Conservation (phyloP, 2,329 filamentous ascomycete genomes). For the Paraphaeosphaeria minitans region DNA sequence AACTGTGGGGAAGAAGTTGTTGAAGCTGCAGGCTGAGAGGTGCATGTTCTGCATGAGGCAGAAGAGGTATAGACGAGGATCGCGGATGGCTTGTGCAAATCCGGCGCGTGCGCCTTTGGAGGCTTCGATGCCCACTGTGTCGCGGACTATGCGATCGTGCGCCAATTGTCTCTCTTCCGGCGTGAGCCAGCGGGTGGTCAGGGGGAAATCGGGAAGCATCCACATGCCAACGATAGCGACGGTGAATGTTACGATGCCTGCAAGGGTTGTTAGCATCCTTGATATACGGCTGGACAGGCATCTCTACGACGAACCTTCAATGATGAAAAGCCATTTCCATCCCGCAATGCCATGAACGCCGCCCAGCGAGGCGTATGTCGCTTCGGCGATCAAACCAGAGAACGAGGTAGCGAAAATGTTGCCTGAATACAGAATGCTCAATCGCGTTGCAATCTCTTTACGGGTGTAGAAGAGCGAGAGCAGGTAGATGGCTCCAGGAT, state of each 20-base stretch:
- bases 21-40: conserved; percentile 18
- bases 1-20: conserved; percentile 40
- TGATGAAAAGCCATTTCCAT: background rate
- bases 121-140: conserved; percentile 55
- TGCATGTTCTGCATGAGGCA: conserved; percentile 42
- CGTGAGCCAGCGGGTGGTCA: conserved; percentile 52
- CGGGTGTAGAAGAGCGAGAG: too few species aligned
- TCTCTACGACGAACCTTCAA: background rate
- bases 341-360: background rate
- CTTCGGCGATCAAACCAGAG: too few species aligned
- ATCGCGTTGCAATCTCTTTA: too few species aligned
- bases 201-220: conserved; percentile 48
- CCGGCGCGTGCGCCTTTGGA: background rate
- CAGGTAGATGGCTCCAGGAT: too few species aligned
- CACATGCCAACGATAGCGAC: conserved; percentile 45
- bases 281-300: background rate
- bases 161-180: conserved; percentile 50
- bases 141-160: conserved; percentile 47
- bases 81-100: conserved; percentile 36
- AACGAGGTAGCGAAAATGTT: too few species aligned
- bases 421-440: too few species aligned
- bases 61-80: conserved; percentile 53
- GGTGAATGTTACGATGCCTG: conserved; percentile 35
- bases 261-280: background rate
- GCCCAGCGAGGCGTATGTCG: too few species aligned